phyloP scores from a whole-genome alignment of 73 alveolate species.

The Halteria grandinella region DNA sequence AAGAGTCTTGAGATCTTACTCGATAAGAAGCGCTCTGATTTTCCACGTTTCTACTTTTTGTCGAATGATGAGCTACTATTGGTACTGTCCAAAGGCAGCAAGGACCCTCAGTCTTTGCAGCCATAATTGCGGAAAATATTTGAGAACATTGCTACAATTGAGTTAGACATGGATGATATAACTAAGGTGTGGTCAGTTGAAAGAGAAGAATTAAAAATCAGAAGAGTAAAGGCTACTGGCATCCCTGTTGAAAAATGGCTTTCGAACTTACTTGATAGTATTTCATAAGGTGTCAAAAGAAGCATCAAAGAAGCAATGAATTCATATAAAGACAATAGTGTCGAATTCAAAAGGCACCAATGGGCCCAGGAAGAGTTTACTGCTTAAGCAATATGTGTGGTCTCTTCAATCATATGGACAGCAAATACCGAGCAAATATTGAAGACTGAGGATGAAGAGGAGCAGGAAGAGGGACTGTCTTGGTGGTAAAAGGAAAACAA shows the following conservation, averaged over 20 bases:
- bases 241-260: slow-evolving; percentile 96
- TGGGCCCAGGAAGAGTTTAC: slow-evolving; percentile 84
- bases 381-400: slow-evolving; percentile 84
- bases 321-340: slow-evolving; percentile 81
- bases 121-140: slow-evolving; percentile 96
- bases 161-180: slow-evolving; percentile 88
- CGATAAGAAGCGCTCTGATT: slow-evolving; percentile 73
- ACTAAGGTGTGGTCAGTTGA: slow-evolving; percentile 94
- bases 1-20: slow-evolving; percentile 92
- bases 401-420: slow-evolving; percentile 89
- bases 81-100: slow-evolving; percentile 66
- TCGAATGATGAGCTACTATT: slow-evolving; percentile 89
- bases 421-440: slow-evolving; percentile 81
- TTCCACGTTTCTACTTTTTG: slow-evolving; percentile 86
- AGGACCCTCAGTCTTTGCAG: slow-evolving; percentile 92
- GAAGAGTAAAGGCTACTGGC: slow-evolving; percentile 86
- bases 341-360: slow-evolving; percentile 77
- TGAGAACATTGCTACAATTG: slow-evolving; percentile 91
- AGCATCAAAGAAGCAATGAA: slow-evolving; percentile 79
- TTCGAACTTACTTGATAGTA: slow-evolving; percentile 81
- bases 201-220: slow-evolving; percentile 88
- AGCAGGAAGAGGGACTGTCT: slow-evolving; percentile 52
- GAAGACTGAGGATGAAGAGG: slow-evolving; percentile 83
- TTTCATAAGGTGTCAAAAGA: slow-evolving; percentile 84
- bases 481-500: slow-evolving; percentile 71